Evolutionary conservation across 179 eudicot genomes (phyloP).

Genomic region (Corrigiola litoralis): DNA sequence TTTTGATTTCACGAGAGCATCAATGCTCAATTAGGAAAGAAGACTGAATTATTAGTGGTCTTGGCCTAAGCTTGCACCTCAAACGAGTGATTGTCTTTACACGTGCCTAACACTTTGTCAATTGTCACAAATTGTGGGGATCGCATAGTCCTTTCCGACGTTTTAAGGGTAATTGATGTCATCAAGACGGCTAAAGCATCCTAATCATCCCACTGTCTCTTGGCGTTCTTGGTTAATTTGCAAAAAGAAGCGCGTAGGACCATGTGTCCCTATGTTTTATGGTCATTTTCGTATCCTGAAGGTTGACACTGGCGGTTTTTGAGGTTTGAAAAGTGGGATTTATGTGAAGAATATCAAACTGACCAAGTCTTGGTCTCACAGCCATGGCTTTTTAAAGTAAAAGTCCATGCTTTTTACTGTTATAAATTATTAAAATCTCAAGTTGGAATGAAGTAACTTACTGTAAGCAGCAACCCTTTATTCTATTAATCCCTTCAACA

Average conservation of each 20-base stretch:
- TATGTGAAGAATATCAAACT: conserved; percentile 21
- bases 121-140: conserved; percentile 5
- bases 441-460: conserved; percentile 7
- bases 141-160: conserved; percentile 15
- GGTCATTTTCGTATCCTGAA: conserved; percentile 19
- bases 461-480: not conserved
- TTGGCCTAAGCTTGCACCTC: not conserved
- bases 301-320: conserved; percentile 29
- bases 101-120: conserved; percentile 7
- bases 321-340: conserved; percentile 11
- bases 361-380: conserved; percentile 19
- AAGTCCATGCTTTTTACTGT: conserved; percentile 2
- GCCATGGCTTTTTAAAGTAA: conserved; percentile 21
- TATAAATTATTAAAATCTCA: conserved; percentile 9
- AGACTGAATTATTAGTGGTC: conserved; percentile 1
- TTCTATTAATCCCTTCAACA: not conserved
- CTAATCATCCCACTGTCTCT: conserved; percentile 22
- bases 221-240: conserved; percentile 23
- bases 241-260: conserved; percentile 26
- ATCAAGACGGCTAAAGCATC: conserved; percentile 21
- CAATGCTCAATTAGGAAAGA: conserved; percentile 6
- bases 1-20: conserved; percentile 15
- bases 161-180: conserved; percentile 18
- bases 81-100: conserved; percentile 11
- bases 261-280: conserved; percentile 13